A percentile compares a stretch with the other conserved stretches of the same genome.
Evolutionary conservation across 192 early-diverging fungal genomes (phyloP).

Genomic region (Chytriomyces sp.): DNA sequence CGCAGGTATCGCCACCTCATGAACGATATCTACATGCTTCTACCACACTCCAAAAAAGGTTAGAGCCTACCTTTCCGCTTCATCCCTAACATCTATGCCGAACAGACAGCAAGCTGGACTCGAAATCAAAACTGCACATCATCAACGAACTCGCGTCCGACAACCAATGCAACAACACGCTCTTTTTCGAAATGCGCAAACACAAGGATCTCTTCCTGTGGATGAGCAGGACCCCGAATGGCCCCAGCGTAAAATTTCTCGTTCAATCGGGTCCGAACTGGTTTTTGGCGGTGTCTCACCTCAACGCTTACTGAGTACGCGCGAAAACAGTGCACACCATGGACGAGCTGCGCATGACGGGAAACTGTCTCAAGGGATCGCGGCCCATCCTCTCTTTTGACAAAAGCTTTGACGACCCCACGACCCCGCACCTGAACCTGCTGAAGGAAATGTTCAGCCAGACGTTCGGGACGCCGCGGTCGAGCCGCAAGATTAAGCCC

Average conservation of each 20-base stretch:
- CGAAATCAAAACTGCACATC: slow-evolving; percentile 77
- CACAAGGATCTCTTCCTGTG: slow-evolving; percentile 94
- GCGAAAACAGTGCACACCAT: slow-evolving; percentile 98
- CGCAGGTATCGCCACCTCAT: slow-evolving; percentile 88
- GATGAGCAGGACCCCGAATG: slow-evolving; percentile 92
- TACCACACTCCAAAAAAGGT: slow-evolving; percentile 96
- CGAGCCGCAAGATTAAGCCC: slow-evolving; percentile 88
- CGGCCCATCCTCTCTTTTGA: slow-evolving; percentile 96
- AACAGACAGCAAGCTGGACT: slow-evolving; percentile 84
- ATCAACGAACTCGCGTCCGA: slow-evolving; percentile 96
- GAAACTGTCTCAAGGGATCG: slow-evolving; percentile 96
- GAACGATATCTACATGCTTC: slow-evolving; percentile 80
- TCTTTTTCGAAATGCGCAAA: slow-evolving; percentile 95
- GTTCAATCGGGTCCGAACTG: slow-evolving; percentile 80
- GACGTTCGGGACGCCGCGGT: slow-evolving; percentile 86
- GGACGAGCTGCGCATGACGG: slow-evolving; percentile 98
- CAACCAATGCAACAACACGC: slow-evolving; percentile 97
- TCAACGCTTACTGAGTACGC: too few species aligned
- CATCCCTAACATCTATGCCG: not conserved
- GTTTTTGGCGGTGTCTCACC: not conserved
- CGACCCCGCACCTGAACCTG: slow-evolving; percentile 77
- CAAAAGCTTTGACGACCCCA: slow-evolving; percentile 77
- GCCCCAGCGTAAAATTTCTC: slow-evolving; percentile 92
- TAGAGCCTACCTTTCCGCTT: not conserved
- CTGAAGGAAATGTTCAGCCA: slow-evolving; percentile 94